These are phyloP conservation scores for Malassezia slooffiae DNA, from an alignment of 1,284 basidiomycete genomes.

Conservation along the genomic window DNA sequence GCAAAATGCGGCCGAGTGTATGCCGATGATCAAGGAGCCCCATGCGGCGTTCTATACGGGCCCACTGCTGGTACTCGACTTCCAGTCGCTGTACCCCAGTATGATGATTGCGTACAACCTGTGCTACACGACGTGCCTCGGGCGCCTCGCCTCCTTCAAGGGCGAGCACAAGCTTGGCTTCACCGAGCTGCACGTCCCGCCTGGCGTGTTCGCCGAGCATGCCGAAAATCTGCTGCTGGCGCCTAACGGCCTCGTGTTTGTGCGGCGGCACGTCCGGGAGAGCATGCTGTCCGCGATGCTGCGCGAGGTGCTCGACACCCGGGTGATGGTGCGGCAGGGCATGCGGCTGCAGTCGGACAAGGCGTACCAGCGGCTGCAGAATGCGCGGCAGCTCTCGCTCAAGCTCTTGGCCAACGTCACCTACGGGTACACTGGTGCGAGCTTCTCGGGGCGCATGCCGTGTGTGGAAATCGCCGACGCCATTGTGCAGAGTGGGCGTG, in stretches of 20 bases:
- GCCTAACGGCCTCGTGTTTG: constrained; percentile 88
- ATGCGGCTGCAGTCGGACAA: constrained; percentile 78
- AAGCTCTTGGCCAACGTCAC: constrained; percentile 46
- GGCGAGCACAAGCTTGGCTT: constrained; percentile 75
- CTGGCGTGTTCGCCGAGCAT: constrained; percentile 60
- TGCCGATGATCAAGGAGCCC: constrained; percentile 89
- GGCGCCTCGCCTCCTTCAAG: constrained; percentile 70
- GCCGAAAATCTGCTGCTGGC: constrained; percentile 14
- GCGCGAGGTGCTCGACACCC: constrained; percentile 80
- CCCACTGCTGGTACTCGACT: constrained; percentile 83
- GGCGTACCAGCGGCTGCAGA: constrained; percentile 39
- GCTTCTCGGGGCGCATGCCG: constrained; percentile 92
- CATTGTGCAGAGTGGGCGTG: constrained; percentile 88
- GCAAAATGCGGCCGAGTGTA: constrained; percentile 89
- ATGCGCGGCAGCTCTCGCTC: constrained; percentile 37
- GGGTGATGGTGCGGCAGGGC: constrained; percentile 91
- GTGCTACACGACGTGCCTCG: constrained; percentile 68
- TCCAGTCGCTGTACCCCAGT: constrained; percentile 88
- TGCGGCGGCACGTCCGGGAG: constrained; percentile 70
- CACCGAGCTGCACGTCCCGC: constrained; percentile 60
- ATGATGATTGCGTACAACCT: constrained; percentile 94
- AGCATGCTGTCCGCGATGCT: constrained; percentile 85
- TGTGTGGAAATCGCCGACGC: constrained; percentile 95
- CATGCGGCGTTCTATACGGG: constrained; percentile 82
- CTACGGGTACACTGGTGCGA: constrained; percentile 87